A percentile compares a stretch with the other conserved stretches of the same genome.
These are phyloP conservation scores for Periglandula ipomoeae DNA, from an alignment of 2,329 filamentous ascomycete species.

Conservation along the genomic window DNA sequence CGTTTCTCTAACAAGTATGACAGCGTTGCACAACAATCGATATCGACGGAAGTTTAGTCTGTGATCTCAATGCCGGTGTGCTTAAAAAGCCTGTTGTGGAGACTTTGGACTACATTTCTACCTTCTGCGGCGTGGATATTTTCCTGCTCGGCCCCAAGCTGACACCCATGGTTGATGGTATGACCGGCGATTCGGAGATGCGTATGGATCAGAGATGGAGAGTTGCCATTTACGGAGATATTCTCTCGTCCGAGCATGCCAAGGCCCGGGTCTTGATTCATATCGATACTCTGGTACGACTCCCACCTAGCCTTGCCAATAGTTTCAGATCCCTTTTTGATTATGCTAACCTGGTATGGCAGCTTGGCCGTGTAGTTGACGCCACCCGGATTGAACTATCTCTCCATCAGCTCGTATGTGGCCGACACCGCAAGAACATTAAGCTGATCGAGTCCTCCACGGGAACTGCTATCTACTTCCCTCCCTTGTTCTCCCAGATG, in stretches of 20 bases:
- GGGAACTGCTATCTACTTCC: slow-evolving; percentile 96
- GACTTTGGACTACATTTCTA: slow-evolving; percentile 78
- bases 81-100: slow-evolving; percentile 70
- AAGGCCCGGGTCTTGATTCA: slow-evolving; percentile 95
- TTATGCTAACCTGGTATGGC: slow-evolving; percentile 6
- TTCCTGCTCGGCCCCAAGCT: slow-evolving; percentile 90
- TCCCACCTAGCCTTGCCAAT: background rate
- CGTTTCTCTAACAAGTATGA: slow-evolving; percentile 1
- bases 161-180: slow-evolving; percentile 63
- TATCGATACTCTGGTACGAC: slow-evolving; percentile 79
- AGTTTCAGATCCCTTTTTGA: background rate
- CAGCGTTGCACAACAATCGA: slow-evolving; percentile 85
- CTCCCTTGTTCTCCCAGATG: slow-evolving; percentile 82
- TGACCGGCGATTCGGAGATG: slow-evolving; percentile 71
- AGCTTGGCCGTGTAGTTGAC: slow-evolving; percentile 70
- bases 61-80: slow-evolving; percentile 58
- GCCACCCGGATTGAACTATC: slow-evolving; percentile 74
- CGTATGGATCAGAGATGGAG: slow-evolving; percentile 85
- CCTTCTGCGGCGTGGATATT: slow-evolving; percentile 89
- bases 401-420: slow-evolving; percentile 85
- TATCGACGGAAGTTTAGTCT: slow-evolving; percentile 82
- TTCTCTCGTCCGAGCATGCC: slow-evolving; percentile 90
- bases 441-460: slow-evolving; percentile 95
- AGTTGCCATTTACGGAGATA: slow-evolving; percentile 89
- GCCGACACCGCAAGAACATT: slow-evolving; percentile 92